These are phyloP conservation scores for Gracilaria gracilis DNA, from an alignment of 23 red algal species.

Conservation along the genomic window DNA sequence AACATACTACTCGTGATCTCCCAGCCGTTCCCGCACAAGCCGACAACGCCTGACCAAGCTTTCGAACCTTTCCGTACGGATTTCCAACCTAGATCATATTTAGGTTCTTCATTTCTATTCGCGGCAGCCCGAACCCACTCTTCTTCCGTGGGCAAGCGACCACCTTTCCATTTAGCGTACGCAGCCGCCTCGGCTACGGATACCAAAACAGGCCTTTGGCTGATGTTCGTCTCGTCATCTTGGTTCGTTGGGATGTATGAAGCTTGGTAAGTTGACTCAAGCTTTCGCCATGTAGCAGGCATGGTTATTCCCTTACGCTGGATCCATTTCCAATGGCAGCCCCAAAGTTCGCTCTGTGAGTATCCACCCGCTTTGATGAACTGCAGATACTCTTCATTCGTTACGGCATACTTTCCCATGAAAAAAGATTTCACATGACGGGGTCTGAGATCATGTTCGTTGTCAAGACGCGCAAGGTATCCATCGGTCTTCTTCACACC, in stretches of 20 bases:
- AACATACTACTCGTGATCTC: constrained; percentile 82
- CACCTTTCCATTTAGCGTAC: constrained; percentile 80
- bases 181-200: constrained; percentile 94
- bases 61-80: constrained; percentile 16
- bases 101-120: neutral
- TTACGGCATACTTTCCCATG: constrained; percentile 80
- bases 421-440: constrained; percentile 42
- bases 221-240: constrained; percentile 20
- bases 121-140: constrained; percentile 79
- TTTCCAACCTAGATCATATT: constrained; percentile 22
- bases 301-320: neutral
- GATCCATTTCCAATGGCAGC: constrained; percentile 65
- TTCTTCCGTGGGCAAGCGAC: constrained; percentile 71
- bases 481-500: constrained; percentile 4
- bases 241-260: neutral
- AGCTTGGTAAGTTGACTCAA: neutral
- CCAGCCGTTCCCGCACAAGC: constrained; percentile 96
- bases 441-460: constrained; percentile 69
- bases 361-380: constrained; percentile 96
- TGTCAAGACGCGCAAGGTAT: constrained; percentile 66
- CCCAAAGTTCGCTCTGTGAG: constrained; percentile 48
- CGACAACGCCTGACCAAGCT: constrained; percentile 54
- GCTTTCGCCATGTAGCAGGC: constrained; percentile 53
- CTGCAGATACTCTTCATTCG: constrained; percentile 58
- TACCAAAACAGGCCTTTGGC: constrained; percentile 77